Conservation (phyloP, 2,329 filamentous ascomycete genomes). For the Amauroascus verrucosus region DNA sequence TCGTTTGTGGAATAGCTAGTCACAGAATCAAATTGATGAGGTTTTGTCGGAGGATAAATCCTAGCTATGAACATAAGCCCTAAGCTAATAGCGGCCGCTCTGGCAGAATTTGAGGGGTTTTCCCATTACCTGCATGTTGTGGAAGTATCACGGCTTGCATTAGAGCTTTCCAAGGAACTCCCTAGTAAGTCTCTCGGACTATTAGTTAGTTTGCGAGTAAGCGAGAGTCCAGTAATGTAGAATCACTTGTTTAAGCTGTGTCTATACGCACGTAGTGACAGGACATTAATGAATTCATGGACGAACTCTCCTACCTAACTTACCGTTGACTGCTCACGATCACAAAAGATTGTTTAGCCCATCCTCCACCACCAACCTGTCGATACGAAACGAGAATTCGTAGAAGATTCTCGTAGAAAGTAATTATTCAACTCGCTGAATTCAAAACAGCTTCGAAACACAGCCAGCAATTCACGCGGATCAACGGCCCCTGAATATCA, state of each 20-base stretch:
- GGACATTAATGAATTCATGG: too few relatives aligned
- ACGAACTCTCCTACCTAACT: too few relatives aligned
- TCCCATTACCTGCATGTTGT: too few relatives aligned
- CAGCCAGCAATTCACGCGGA: neutral
- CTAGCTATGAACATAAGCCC: neutral
- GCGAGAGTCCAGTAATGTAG: too few relatives aligned
- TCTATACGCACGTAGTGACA: too few relatives aligned
- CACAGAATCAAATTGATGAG: neutral
- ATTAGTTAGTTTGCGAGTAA: too few relatives aligned
- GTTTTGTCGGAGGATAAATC: neutral
- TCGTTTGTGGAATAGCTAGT: neutral
- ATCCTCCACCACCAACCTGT: neutral
- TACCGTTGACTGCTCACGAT: too few relatives aligned
- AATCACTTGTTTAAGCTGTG: too few relatives aligned
- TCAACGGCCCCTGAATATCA: constrained; percentile 2
- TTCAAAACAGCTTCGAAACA: constrained; percentile 8
- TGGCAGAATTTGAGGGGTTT: neutral
- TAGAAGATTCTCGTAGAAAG: neutral
- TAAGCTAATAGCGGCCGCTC: neutral
- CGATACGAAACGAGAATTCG: neutral
- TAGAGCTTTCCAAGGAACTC: too few relatives aligned
- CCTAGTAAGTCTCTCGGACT: too few relatives aligned
- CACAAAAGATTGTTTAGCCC: too few relatives aligned
- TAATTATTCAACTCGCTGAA: neutral
- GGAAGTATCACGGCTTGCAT: too few relatives aligned